Evolutionary conservation across 345 rosid species (phyloP), one percentile per base, ranked within the genome.

Genomic region (Rhizophora apiculata): DNA sequence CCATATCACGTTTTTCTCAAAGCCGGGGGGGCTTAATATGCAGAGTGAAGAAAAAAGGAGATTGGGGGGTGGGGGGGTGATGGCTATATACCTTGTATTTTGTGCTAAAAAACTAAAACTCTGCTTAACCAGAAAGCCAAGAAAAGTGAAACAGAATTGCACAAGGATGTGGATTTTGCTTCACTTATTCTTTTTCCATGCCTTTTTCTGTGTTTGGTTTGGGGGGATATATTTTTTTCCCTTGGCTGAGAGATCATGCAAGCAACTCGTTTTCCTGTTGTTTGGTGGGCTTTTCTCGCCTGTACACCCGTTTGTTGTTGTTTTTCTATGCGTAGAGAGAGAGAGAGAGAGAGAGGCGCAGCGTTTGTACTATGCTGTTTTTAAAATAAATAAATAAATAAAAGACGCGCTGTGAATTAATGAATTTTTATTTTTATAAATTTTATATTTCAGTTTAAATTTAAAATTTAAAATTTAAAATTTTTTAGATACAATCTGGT

Each of bases 51-150:
- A 24, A 15, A 24, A 31, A 57, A 20, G 5, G 19, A 19, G 13
- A 16, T 26, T 4, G 9, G 22, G 43, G 9, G 39, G 0, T 24
- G 0, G 24, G 34, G 24, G 18, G 37, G 8, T 7, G 10, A 51
- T 31, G 59, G 27, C 8, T n/a, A 34, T n/a, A 15, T 20, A 18
- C 22, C 37, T 30, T 39, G 4, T 39, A 18, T 43, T 26, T 2
- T 27, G 29, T 22, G 30, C 34, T n/a, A 13, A 19, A 37, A 31
- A 49, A 49, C 21, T 10, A 56, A 56, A 24, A n/a, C 31, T 43
- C 31, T 30, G 72, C 62, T 62, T 55, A 53, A 52, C 68, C 60
- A 65, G 65, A 60, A 60, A 49, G 66, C 54, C 34, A 20, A 59
- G 46, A 31, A n/a, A 39, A 18, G 26, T 13, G 27, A 19, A 66